Base-by-base conservation (phyloP, 805 yeast species). In the Hanseniaspora nectarophila region DNA sequence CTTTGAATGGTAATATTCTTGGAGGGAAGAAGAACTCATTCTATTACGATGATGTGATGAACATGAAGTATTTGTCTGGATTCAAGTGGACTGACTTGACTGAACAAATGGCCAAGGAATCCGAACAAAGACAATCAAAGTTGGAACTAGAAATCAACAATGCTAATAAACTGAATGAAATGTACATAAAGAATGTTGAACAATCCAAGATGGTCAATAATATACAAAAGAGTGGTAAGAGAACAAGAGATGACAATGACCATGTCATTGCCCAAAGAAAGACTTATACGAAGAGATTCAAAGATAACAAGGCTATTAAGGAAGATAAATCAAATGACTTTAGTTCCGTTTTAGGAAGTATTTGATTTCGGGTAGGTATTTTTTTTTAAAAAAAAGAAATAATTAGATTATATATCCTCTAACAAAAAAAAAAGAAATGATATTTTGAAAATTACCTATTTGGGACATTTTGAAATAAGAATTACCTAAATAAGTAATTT, bases 71-170 rank as follows among this genome's bases (percentile, higher is more conserved):
- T 60, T 71, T 92, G 55, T 81, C 86, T 9, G 88, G 90, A 1
- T 92, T 90, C 74, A 92, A 92, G 63, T 92, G 98, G 98, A 74
- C 82, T 53, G 95, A 92, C 61, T 72, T 92, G 63, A 89, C 97
- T 2, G 94, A 84, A 63, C 96, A 90, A 63, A 85, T 90, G 57
- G 88, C 95, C 2, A 78, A 78, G 60, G 97, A 92, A 68, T 82
- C 83, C 57, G 96, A 89, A 65, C 74, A 82, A 40, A 80, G 95
- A 66, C 95, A 88, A 61, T 79, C 90, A 49, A 88, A 85, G 68
- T 71, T 90, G 61, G 81, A 88, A 56, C 77, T 94, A 55, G 97
- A 92, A 66, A 77, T 92, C 34, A 76, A 94, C 1, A 95, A 87
- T 65, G 95, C 94, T 38, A 83, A 81, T 53, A 83, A 85, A 59